A percentile compares a stretch with the other conserved stretches of the same genome.
Conservation (phyloP, 106 monocot genomes). For the Apostasia shenzhenica region DNA sequence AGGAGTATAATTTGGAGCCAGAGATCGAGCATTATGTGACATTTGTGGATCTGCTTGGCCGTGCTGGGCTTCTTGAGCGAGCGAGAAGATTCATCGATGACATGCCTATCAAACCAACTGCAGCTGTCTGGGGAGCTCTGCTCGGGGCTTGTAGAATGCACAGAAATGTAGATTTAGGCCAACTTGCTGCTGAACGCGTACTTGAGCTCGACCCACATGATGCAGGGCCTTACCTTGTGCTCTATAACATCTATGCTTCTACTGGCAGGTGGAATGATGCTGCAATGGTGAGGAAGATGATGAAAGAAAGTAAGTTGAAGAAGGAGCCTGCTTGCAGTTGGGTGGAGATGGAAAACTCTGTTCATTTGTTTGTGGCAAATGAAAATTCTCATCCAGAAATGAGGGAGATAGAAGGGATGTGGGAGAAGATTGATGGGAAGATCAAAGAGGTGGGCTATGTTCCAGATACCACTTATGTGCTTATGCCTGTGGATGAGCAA, state of each 20-base stretch:
- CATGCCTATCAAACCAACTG: constrained; percentile 15
- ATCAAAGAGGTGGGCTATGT: constrained; percentile 27
- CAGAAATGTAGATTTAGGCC: constrained; percentile 9
- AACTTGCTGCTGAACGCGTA: constrained; percentile 14
- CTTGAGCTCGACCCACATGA: constrained; percentile 18
- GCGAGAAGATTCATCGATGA: constrained; percentile 4
- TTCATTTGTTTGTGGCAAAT: constrained; percentile 21
- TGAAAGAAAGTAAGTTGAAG: constrained; percentile 7
- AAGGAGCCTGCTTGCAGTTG: constrained; percentile 25
- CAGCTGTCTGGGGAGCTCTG: constrained; percentile 16
- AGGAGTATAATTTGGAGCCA: constrained; percentile 14
- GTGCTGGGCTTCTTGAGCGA: constrained; percentile 18
- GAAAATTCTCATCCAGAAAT: constrained; percentile 21
- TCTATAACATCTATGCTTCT: constrained; percentile 23
- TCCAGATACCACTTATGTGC: constrained; percentile 21
- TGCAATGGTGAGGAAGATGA: constrained; percentile 17
- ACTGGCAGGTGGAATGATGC: constrained; percentile 18
- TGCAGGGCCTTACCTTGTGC: constrained; percentile 10
- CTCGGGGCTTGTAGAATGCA: constrained; percentile 25
- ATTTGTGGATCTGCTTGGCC: constrained; percentile 19
- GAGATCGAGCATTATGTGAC: constrained; percentile 19
- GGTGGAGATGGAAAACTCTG: constrained; percentile 18
- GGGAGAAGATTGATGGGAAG: constrained; percentile 13
- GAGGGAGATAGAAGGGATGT: constrained; percentile 15
- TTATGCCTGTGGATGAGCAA: constrained; percentile 20